A percentile compares a stretch with the other conserved stretches of the same genome.
phyloP scores from a whole-genome alignment of 352 stramenopile species.

The Phytophthora boehmeriae region DNA sequence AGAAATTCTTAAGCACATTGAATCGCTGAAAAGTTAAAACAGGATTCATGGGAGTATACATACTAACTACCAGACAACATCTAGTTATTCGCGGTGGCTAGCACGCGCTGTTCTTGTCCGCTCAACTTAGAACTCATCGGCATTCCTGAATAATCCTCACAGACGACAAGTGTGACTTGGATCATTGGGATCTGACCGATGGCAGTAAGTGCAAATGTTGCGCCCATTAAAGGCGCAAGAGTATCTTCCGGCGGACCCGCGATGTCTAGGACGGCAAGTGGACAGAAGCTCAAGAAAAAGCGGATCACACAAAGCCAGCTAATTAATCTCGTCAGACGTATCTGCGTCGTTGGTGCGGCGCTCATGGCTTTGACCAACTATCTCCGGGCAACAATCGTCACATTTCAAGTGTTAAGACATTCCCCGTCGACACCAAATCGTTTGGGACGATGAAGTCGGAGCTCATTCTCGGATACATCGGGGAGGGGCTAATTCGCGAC shows the following conservation, averaged over 20 bases:
- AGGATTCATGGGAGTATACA: no score
- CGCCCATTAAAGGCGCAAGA: slow-evolving; percentile 15
- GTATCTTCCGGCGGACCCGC: slow-evolving; percentile 2
- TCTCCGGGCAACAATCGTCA: slow-evolving; percentile 29
- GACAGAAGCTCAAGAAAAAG: slow-evolving; percentile 25
- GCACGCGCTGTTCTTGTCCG: slow-evolving; percentile 13
- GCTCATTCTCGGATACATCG: slow-evolving; percentile 27
- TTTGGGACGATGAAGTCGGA: slow-evolving; percentile 20
- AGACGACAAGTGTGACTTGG: neutral
- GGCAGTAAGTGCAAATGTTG: slow-evolving; percentile 13
- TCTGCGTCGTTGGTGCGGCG: slow-evolving; percentile 26
- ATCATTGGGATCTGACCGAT: slow-evolving; percentile 12
- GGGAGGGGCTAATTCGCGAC: slow-evolving; percentile 29
- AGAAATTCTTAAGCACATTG: no score
- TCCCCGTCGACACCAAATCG: slow-evolving; percentile 15
- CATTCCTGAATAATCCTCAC: neutral
- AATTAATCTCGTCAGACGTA: slow-evolving; percentile 28
- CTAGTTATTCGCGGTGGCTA: neutral
- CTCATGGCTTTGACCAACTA: slow-evolving; percentile 40
- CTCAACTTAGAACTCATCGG: neutral
- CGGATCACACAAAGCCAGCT: slow-evolving; percentile 26
- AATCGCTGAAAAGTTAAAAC: no score
- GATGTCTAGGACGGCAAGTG: neutral
- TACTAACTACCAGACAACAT: no score
- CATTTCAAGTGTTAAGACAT: slow-evolving; percentile 26